These are phyloP conservation scores for Rhodotorula mucilaginosa DNA, from an alignment of 1,284 basidiomycete species.

Conservation along the genomic window DNA sequence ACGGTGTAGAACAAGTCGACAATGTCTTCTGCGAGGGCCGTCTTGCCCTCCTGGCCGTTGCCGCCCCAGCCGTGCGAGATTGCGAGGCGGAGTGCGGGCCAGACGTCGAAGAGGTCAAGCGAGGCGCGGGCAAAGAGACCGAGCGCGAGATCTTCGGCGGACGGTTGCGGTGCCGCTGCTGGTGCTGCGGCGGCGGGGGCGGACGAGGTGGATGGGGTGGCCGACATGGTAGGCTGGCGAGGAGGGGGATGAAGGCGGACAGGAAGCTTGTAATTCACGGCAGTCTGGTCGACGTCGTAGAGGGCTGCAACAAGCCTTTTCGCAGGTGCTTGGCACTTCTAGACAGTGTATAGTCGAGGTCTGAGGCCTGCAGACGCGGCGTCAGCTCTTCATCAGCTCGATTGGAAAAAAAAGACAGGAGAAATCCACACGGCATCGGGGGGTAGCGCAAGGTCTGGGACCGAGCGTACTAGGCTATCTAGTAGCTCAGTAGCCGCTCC, in stretches of 20 bases:
- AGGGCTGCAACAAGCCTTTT: no score
- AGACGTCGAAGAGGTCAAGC: conserved; percentile 70
- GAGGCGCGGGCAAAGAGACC: conserved; percentile 78
- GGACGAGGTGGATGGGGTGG: neutral
- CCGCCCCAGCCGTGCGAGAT: conserved; percentile 74
- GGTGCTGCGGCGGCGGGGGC: neutral
- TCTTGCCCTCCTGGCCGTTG: conserved; percentile 45
- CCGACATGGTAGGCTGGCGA: neutral
- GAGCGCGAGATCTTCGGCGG: conserved; percentile 31
- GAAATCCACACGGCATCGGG: no score
- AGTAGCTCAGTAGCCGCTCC: no score
- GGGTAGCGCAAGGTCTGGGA: no score
- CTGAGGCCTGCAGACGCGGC: no score
- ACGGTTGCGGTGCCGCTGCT: neutral
- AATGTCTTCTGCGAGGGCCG: conserved; percentile 67
- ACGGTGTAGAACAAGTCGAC: conserved; percentile 69
- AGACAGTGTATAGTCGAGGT: no score
- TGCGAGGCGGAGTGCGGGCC: conserved; percentile 79
- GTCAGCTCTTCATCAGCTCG: no score
- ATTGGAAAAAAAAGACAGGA: no score
- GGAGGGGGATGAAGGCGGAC: neutral
- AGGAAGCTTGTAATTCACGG: no score
- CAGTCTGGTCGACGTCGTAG: no score
- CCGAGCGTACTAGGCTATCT: no score
- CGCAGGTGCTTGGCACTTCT: no score